Evolutionary conservation across 2,329 filamentous ascomycete species (phyloP).

Genomic region (Xylariaceae sp.): DNA sequence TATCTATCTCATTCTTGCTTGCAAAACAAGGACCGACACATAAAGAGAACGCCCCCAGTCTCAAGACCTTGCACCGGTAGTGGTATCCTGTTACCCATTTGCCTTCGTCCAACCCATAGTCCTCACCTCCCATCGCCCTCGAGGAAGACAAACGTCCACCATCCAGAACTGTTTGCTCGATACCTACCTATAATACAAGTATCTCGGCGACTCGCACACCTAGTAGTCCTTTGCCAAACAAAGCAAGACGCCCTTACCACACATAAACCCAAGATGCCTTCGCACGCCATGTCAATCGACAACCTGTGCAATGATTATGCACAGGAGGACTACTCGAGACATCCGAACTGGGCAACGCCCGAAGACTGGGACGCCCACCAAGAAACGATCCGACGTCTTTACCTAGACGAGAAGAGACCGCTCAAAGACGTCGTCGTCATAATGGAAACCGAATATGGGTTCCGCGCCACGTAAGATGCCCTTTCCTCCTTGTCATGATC

Average conservation of each 20-base stretch:
- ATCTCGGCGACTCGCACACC: neutral
- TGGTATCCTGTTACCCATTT: neutral
- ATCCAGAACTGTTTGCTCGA: no score
- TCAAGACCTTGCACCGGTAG: neutral
- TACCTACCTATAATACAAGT: no score
- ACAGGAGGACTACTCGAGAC: slow-evolving; percentile 17
- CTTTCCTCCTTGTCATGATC: slow-evolving; percentile 1
- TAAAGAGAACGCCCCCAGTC: neutral
- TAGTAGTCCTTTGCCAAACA: neutral
- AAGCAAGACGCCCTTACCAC: neutral
- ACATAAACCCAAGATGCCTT: slow-evolving; percentile 17
- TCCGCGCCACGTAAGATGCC: slow-evolving; percentile 20
- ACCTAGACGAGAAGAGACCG: slow-evolving; percentile 25
- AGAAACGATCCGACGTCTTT: slow-evolving; percentile 22
- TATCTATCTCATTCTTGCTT: neutral
- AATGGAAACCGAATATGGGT: slow-evolving; percentile 23
- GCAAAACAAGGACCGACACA: neutral
- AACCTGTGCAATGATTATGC: slow-evolving; percentile 20
- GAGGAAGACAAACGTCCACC: neutral
- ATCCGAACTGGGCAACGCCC: slow-evolving; percentile 22
- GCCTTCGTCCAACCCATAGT: neutral
- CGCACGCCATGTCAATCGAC: slow-evolving; percentile 24
- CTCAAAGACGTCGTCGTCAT: slow-evolving; percentile 24
- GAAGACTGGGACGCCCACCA: slow-evolving; percentile 24
- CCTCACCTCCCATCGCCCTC: neutral